Evolutionary conservation across 257 asterid genomes (phyloP).

Genomic region (Solanum acaule): DNA sequence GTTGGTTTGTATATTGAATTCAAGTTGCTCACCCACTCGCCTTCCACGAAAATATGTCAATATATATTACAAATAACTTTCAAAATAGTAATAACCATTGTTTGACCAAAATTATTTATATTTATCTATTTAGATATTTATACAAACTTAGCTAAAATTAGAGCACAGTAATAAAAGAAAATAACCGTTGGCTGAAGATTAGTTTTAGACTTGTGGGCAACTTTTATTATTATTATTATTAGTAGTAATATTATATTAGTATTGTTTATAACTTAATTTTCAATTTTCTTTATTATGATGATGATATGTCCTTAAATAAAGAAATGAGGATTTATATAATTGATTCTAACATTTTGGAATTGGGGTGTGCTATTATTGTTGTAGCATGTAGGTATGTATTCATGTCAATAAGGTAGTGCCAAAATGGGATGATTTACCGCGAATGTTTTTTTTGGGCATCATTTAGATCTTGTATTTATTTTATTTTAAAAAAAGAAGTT

Average conservation of each 20-base stretch:
- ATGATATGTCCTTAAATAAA: not conserved
- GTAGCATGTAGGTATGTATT: not conserved
- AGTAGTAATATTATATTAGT: too few relatives aligned
- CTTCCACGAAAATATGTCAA: not conserved
- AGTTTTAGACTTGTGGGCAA: not conserved
- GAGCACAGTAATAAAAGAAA: not conserved
- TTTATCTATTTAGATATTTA: not conserved
- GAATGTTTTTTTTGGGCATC: not conserved
- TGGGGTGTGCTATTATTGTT: not conserved
- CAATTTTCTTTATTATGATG: not conserved
- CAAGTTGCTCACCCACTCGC: not conserved
- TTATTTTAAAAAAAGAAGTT: not conserved
- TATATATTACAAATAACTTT: not conserved
- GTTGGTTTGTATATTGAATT: not conserved
- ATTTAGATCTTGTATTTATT: not conserved
- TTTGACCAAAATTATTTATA: not conserved
- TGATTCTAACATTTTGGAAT: not conserved
- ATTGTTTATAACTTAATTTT: not conserved
- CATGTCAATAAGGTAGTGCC: too few relatives aligned
- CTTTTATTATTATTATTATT: not conserved
- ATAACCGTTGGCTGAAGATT: not conserved
- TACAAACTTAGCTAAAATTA: not conserved
- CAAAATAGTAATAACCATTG: not conserved
- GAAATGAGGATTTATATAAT: not conserved
- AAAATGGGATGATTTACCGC: not conserved